Evolutionary conservation across 2,329 filamentous ascomycete genomes (phyloP).

Genomic region (Scytalidium lignicola): DNA sequence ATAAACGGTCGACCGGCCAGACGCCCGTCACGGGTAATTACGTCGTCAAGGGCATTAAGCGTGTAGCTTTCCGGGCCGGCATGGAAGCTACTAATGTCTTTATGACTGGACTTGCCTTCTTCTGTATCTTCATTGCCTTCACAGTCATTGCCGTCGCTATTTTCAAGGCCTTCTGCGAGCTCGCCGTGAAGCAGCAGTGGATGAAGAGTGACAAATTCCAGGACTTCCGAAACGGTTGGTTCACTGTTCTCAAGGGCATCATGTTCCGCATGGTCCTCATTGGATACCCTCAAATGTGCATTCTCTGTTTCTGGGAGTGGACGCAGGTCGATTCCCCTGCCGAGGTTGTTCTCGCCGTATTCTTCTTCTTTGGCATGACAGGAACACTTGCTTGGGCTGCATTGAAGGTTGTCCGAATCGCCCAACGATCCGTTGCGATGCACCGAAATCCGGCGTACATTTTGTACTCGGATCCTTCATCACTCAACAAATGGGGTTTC

Average conservation of each 20-base stretch:
- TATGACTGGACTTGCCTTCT: constrained; percentile 85
- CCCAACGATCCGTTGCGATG: constrained; percentile 80
- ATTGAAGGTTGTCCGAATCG: constrained; percentile 83
- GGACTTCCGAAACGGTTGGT: constrained; percentile 93
- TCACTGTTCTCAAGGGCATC: constrained; percentile 87
- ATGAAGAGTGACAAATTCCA: constrained; percentile 83
- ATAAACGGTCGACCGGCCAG: constrained; percentile 45
- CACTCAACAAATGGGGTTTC: constrained; percentile 97
- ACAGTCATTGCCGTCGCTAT: constrained; percentile 66
- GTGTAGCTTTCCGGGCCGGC: constrained; percentile 77
- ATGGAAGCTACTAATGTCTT: constrained; percentile 94
- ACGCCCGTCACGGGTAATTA: constrained; percentile 44
- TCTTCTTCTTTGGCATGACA: constrained; percentile 80
- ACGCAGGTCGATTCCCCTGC: constrained; percentile 80
- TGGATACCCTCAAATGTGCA: constrained; percentile 84
- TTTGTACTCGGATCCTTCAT: constrained; percentile 89
- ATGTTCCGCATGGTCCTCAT: constrained; percentile 87
- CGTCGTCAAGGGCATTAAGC: constrained; percentile 74
- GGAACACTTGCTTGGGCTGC: constrained; percentile 79
- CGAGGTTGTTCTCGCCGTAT: constrained; percentile 79
- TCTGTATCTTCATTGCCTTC: constrained; percentile 74
- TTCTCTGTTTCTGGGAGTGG: constrained; percentile 91
- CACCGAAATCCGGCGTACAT: constrained; percentile 97
- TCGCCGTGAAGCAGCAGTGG: constrained; percentile 66
- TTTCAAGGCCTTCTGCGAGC: constrained; percentile 79